phyloP scores from a whole-genome alignment of 441 rosid species.

The Macaranga tanarius region DNA sequence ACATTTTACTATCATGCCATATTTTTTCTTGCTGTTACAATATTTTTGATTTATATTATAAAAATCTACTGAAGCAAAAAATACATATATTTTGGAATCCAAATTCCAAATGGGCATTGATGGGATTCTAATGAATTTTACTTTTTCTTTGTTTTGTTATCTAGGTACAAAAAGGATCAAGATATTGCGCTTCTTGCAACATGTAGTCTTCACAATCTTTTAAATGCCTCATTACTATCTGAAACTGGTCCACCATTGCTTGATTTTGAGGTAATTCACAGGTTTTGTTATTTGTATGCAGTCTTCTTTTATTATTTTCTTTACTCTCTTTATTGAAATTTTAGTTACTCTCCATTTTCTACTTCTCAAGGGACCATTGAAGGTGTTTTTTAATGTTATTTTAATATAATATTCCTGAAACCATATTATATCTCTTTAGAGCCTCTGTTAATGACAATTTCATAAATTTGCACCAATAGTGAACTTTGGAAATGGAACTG shows the following conservation, averaged over 20 bases:
- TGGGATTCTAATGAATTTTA: slow-evolving; percentile 17
- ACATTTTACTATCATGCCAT: not conserved
- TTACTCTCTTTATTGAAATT: not conserved
- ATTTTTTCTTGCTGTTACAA: slow-evolving; percentile 1
- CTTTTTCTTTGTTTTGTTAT: slow-evolving; percentile 23
- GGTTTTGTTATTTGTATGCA: not conserved
- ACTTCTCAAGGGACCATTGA: not conserved
- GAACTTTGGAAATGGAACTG: not conserved
- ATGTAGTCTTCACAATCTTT: slow-evolving; percentile 74
- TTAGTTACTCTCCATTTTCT: not conserved
- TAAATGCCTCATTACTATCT: slow-evolving; percentile 74
- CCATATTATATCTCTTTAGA: not conserved
- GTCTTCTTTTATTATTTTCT: not conserved
- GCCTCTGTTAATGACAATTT: not conserved
- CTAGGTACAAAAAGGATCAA: slow-evolving; percentile 84
- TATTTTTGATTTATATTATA: not conserved
- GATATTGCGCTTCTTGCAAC: slow-evolving; percentile 84
- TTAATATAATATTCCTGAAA: not conserved
- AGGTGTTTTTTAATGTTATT: not conserved
- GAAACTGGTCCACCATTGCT: slow-evolving; percentile 99
- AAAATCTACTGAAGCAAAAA: not conserved
- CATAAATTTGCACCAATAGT: not conserved
- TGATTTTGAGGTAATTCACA: slow-evolving; percentile 80
- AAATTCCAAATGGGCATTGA: slow-evolving; percentile 11
- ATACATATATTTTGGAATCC: not conserved